Evolutionary conservation across 179 eudicot genomes (phyloP), one percentile per base, ranked within the genome.

Genomic region (Amaranthus tricolor): DNA sequence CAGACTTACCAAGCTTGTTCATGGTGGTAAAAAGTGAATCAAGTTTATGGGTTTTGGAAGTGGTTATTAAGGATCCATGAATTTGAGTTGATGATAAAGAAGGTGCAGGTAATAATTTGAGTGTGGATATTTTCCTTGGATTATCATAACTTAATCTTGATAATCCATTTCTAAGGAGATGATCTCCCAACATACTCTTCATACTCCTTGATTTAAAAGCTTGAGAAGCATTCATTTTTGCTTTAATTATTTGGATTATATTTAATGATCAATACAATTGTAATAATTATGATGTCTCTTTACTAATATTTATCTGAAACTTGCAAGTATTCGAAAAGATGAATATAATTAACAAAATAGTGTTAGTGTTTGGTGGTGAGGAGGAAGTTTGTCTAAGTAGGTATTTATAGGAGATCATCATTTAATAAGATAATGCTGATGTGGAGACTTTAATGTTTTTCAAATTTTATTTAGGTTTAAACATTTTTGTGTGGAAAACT

Each of bases 101-200:
- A 71, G 82, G 62, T 60, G 17, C 82, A 10, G 79, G 73, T 19
- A 59, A 82, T 76, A 76, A 51, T 71, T 53, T 80, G 68, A 66
- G 59, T 14, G 65, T 13, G 9, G 52, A 6, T 5, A 67, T 68
- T 17, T 80, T 72, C 3, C 45, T 52, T 52, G 74, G 67, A 53
- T 68, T 77, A 59, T 68, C 47, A 52, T 49, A 63, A 57, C 72
- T 19, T 67, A 70, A 31, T 70, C 54, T 56, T n/a, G 72, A 57
- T 55, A 79, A 49, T 6, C 73, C 83, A 66, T 80, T 71, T 80
- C 73, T 51, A 60, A 75, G 79, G 17, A 76, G 49, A 71, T 71
- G 73, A 53, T 76, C 75, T 55, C 71, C 77, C 10, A 77, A 59
- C 79, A 80, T 76, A 64, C 68, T 66, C 73, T 80, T 80, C 64